Evolutionary conservation across 441 rosid genomes (phyloP).

Genomic region (Rhodomyrtus psidioides): DNA sequence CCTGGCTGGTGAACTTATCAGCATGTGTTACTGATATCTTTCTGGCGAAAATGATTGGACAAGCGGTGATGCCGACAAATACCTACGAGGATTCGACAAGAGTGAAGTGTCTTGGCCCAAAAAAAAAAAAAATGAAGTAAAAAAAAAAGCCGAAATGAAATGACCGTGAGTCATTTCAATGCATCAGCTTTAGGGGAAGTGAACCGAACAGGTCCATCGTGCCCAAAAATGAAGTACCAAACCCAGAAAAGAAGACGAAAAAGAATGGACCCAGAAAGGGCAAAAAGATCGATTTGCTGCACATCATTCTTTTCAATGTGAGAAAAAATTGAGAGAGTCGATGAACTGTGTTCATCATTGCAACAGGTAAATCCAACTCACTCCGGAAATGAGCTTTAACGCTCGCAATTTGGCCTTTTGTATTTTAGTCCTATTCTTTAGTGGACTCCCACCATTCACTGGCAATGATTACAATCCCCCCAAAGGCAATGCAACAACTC

Average conservation of each 20-base stretch:
- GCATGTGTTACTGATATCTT: background rate
- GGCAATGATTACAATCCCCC: conserved; percentile 56
- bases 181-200: background rate
- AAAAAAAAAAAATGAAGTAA: no score
- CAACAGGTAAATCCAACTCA: conserved; percentile 25
- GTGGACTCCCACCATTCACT: conserved; percentile 25
- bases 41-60: background rate
- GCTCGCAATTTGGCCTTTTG: conserved; percentile 12
- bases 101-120: background rate
- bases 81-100: background rate
- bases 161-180: background rate
- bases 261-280: background rate
- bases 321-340: background rate
- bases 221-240: background rate
- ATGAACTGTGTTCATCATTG: conserved; percentile 6
- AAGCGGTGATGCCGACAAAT: background rate
- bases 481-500: conserved; percentile 51
- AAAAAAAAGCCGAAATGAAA: background rate
- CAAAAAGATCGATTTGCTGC: background rate
- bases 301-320: background rate
- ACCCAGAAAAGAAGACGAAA: background rate
- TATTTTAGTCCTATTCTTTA: conserved; percentile 21
- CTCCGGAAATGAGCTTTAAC: conserved; percentile 16
- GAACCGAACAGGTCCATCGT: background rate
- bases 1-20: background rate